These are phyloP conservation scores for Cardiospermum halicacabum DNA, from an alignment of 345 rosid species.

Conservation along the genomic window DNA sequence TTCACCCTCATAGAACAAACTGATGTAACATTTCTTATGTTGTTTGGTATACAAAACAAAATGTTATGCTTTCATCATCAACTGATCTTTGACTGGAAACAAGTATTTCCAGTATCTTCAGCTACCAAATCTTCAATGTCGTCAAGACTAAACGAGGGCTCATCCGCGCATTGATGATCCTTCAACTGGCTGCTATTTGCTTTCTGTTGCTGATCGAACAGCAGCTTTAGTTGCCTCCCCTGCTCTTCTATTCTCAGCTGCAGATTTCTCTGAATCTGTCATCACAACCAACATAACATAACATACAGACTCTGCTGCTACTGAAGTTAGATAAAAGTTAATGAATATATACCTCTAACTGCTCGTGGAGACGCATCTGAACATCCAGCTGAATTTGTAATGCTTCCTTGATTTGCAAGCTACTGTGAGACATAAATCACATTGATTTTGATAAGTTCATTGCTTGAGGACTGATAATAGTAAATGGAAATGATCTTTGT, in stretches of 20 bases:
- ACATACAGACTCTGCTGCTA: neutral
- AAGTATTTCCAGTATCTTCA: conserved; percentile 40
- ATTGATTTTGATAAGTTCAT: no score
- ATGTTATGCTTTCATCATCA: conserved; percentile 17
- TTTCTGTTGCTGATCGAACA: conserved; percentile 80
- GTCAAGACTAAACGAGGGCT: conserved; percentile 25
- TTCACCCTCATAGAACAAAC: no score
- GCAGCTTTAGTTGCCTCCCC: conserved; percentile 64
- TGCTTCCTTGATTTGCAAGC: conserved; percentile 73
- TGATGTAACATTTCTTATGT: neutral
- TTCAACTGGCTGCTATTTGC: conserved; percentile 30
- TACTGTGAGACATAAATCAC: conserved; percentile 41
- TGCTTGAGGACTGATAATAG: no score
- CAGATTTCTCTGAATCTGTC: conserved; percentile 71
- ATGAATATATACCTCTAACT: conserved; percentile 71
- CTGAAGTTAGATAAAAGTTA: no score
- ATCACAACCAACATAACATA: neutral
- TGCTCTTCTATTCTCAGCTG: conserved; percentile 87
- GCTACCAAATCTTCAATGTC: conserved; percentile 39
- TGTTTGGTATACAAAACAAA: neutral
- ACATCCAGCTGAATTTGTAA: conserved; percentile 76
- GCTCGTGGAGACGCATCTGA: conserved; percentile 90
- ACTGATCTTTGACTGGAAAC: conserved; percentile 60
- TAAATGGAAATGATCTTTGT: neutral
- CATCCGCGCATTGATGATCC: conserved; percentile 28